Percentiles rank a stretch among this genome's conserved stretches.
phyloP scores from a whole-genome alignment of 2,329 filamentous ascomycete species.

The Phoma sp. region DNA sequence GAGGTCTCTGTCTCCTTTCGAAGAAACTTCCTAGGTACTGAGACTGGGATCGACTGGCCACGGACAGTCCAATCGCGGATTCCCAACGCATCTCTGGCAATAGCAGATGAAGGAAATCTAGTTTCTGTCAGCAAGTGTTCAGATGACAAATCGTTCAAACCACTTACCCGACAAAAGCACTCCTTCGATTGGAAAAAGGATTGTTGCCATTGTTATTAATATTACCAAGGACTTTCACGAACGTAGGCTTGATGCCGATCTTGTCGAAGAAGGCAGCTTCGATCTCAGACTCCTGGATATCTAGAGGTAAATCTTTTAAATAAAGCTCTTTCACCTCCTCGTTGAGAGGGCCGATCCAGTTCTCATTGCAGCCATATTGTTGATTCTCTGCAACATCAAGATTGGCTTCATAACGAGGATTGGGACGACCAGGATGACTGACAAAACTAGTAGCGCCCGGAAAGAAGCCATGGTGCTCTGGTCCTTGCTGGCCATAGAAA shows the following conservation, averaged over 20 bases:
- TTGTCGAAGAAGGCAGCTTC: conserved; percentile 23
- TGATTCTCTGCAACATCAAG: conserved; percentile 25
- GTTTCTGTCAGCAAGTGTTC: conserved; percentile 11
- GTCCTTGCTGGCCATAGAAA: conserved; percentile 17
- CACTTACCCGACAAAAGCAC: conserved; percentile 31
- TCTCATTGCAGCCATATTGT: conserved; percentile 29
- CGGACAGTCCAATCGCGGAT: conserved; percentile 18
- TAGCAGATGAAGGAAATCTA: conserved; percentile 22
- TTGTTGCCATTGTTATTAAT: background rate
- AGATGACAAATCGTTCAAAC: background rate
- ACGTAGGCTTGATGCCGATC: conserved; percentile 14
- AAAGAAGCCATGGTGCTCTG: conserved; percentile 12
- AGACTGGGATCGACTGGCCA: conserved; percentile 17
- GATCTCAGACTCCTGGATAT: conserved; percentile 22
- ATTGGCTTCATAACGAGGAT: conserved; percentile 20
- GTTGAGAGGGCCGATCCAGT: conserved; percentile 42
- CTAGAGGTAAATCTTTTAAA: conserved; percentile 30
- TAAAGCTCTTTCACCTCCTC: conserved; percentile 34
- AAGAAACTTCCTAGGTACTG: conserved; percentile 32
- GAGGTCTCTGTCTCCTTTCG: conserved; percentile 11
- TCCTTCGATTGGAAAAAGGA: conserved; percentile 5
- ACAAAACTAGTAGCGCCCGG: conserved; percentile 3
- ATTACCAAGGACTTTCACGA: too few species aligned
- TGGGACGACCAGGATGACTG: conserved; percentile 14
- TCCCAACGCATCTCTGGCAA: conserved; percentile 22